A percentile compares a stretch with the other conserved stretches of the same genome.
Conservation (phyloP, 352 stramenopile species). For the Blastocystis sp. region DNA sequence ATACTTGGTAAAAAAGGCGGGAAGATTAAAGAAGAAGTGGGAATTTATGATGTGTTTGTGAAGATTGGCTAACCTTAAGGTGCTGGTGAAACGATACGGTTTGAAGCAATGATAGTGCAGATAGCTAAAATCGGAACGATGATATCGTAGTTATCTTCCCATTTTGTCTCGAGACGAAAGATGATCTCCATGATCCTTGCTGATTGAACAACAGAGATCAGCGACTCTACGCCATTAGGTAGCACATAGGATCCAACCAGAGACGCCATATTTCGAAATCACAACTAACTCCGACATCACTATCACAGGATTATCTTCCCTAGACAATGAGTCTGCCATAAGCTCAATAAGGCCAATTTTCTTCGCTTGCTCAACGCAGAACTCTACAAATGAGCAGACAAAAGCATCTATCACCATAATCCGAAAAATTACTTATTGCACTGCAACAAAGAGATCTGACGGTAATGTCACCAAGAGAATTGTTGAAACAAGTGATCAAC, state of each 20-base stretch:
- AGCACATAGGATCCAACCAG: background rate
- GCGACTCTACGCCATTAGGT: background rate
- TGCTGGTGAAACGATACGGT: background rate
- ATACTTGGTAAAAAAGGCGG: background rate
- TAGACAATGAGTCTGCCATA: background rate
- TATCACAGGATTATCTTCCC: background rate
- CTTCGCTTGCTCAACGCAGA: constrained; percentile 1
- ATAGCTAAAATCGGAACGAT: background rate
- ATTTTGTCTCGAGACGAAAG: background rate
- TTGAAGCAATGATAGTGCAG: background rate
- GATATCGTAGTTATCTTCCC: background rate
- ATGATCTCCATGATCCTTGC: background rate
- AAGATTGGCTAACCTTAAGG: background rate
- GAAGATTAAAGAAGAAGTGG: background rate
- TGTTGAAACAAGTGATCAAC: background rate
- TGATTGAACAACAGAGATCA: background rate
- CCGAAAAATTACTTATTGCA: background rate
- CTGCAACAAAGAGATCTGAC: background rate
- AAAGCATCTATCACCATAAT: background rate
- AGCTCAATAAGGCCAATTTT: background rate
- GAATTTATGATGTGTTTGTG: background rate
- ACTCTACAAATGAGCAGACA: background rate
- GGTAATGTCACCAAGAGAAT: background rate
- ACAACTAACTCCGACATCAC: constrained; percentile 2
- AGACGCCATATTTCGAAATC: background rate